These are phyloP conservation scores for Roridomyces roridus DNA, from an alignment of 768 basidiomycete genomes.

Conservation along the genomic window DNA sequence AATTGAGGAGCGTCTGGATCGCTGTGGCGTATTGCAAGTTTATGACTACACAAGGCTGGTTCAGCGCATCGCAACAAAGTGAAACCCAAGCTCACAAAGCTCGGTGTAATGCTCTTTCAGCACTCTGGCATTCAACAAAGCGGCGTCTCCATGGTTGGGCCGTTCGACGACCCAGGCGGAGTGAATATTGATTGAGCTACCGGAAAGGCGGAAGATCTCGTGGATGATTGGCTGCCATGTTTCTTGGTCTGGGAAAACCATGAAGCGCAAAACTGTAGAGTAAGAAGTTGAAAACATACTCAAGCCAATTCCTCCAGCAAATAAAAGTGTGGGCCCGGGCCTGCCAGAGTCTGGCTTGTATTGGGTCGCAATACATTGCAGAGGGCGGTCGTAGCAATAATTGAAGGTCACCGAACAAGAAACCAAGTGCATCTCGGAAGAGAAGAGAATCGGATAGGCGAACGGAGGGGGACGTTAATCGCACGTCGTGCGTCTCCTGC, in stretches of 20 bases:
- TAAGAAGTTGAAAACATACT: background rate
- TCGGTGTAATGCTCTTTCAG: constrained; percentile 16
- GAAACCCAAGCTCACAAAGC: constrained; percentile 9
- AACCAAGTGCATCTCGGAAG: background rate
- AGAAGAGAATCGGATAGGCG: too few relatives aligned
- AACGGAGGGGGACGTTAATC: too few relatives aligned
- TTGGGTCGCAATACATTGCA: constrained; percentile 11
- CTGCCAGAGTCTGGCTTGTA: background rate
- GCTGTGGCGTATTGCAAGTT: constrained; percentile 16
- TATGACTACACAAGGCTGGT: constrained; percentile 7
- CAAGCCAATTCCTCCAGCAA: background rate
- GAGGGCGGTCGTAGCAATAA: constrained; percentile 8
- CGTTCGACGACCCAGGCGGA: constrained; percentile 18
- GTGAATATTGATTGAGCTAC: background rate
- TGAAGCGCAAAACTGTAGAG: background rate
- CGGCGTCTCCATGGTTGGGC: constrained; percentile 15
- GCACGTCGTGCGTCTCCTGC: too few relatives aligned
- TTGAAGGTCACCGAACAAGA: background rate
- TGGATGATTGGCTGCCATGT: constrained; percentile 17
- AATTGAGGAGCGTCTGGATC: constrained; percentile 23
- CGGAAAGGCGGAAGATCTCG: constrained; percentile 5
- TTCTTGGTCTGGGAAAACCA: constrained; percentile 4
- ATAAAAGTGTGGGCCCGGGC: background rate
- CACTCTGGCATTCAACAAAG: constrained; percentile 4
- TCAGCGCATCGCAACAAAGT: background rate